Percentiles rank a stretch among this genome's conserved stretches.
These are phyloP conservation scores for Pachysandra terminalis DNA, from an alignment of 164 flowering plant genomes.

Conservation along the genomic window DNA sequence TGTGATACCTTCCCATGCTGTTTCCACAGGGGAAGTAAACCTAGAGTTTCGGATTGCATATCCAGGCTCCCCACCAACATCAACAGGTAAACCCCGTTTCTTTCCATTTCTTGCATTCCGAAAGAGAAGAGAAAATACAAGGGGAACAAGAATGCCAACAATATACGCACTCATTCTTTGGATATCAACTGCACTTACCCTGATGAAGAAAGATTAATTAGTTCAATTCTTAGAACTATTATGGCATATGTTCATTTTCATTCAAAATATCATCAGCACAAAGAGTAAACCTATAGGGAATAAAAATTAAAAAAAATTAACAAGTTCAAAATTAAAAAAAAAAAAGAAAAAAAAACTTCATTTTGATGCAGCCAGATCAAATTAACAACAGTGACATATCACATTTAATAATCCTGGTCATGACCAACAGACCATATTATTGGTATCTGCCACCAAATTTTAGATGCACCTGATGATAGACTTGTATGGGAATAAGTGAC, in stretches of 20 bases:
- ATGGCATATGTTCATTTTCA: slow-evolving; percentile 2
- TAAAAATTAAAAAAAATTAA: too few species aligned
- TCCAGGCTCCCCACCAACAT: slow-evolving; percentile 90
- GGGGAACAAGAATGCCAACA: slow-evolving; percentile 72
- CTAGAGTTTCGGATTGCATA: slow-evolving; percentile 65
- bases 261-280: slow-evolving; percentile 9
- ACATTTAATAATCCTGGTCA: background rate
- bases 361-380: background rate
- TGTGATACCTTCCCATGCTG: slow-evolving; percentile 77
- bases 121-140: slow-evolving; percentile 49
- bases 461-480: too few species aligned
- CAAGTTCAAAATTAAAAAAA: too few species aligned
- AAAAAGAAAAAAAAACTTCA: background rate
- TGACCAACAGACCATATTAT: background rate
- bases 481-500: too few species aligned
- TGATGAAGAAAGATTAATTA: slow-evolving; percentile 5
- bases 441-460: too few species aligned
- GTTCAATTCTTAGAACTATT: background rate
- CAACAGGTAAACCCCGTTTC: slow-evolving; percentile 70
- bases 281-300: background rate
- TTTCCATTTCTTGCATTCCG: slow-evolving; percentile 50
- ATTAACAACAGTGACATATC: background rate
- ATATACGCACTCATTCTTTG: slow-evolving; percentile 60
- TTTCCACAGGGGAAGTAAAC: slow-evolving; percentile 44
- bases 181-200: background rate